Base-by-base conservation (phyloP, 2,329 filamentous ascomycete genomes). In the Pseudogymnoascus sp. region DNA sequence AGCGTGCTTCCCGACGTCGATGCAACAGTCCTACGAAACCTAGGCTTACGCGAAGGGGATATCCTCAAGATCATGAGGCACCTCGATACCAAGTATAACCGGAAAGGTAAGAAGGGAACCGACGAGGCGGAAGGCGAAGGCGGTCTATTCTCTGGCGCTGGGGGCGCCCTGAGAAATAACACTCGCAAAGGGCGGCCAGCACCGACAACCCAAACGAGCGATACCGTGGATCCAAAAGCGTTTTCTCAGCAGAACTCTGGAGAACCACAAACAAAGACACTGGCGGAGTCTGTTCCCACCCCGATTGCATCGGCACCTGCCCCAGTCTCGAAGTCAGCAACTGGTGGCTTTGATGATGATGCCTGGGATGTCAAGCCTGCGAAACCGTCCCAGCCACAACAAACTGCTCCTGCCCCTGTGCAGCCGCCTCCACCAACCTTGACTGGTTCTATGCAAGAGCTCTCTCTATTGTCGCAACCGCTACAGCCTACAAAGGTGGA, bases 11-110 rank as follows among this genome's bases (percentile, higher is more conserved):
- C 92, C 3, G 95, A 98, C 70, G 93, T 99, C 60, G 90, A 93
- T 63, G 85, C 91, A 4, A 86, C 84, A 65, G 86, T 93, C 16
- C 80, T 99, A 59, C 87, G 95, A 41, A 96, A 89, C 12, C 79
- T 99, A 43, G 95, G 95, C n/a, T 77, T 99, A 59, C 93, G 96
- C 65, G 95, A 98, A 76, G 95, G 95, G 26, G 95, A 99, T 74
- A 96, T 97, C 64, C 85, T 99, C 71, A 93, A 96, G 66, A 90
- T 99, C 6, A 97, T 95, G 86, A 93, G 93, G 67, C 85, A 84
- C 69, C 77, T 99, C 63, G 93, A 99, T 74, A 84, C 81, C 72
- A 95, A 91, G 73, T 96, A 85, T 72, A 84, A 82, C 60, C 88
- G 93, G 38, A 84, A 81, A 56, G 82, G 82, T 68, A 82, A 81